These are phyloP conservation scores for Gossypium turneri DNA, from an alignment of 345 rosid genomes.

Conservation along the genomic window DNA sequence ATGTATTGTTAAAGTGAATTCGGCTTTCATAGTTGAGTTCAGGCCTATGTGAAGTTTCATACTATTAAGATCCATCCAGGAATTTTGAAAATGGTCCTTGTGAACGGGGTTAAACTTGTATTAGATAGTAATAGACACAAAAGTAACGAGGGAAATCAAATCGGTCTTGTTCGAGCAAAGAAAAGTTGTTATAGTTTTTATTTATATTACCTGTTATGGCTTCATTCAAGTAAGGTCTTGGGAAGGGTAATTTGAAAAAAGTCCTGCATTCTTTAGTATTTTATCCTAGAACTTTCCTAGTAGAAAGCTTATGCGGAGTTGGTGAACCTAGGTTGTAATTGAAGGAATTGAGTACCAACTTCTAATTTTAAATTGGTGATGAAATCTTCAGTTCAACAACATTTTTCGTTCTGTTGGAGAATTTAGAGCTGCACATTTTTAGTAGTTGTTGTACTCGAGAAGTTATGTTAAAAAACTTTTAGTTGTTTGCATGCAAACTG, in stretches of 20 bases:
- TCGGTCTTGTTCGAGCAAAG: neutral
- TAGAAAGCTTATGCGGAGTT: neutral
- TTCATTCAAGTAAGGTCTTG: neutral
- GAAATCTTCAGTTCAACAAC: neutral
- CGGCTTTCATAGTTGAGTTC: neutral
- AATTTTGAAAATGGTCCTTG: no score
- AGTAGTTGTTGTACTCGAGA: neutral
- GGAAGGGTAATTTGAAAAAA: neutral
- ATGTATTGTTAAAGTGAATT: no score
- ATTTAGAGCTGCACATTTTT: neutral
- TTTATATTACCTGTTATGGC: neutral
- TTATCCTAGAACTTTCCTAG: neutral
- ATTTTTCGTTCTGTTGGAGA: neutral
- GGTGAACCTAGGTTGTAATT: neutral
- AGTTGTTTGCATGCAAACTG: neutral
- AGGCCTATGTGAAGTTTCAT: neutral
- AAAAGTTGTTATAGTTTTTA: no score
- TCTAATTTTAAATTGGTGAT: neutral
- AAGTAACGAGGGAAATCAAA: no score
- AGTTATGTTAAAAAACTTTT: neutral
- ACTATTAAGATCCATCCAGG: no score
- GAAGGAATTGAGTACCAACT: neutral
- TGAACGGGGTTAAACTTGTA: no score
- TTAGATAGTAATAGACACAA: no score
- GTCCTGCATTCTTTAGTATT: slow-evolving; percentile 1